Evolutionary conservation across 2,329 filamentous ascomycete species (phyloP), one percentile per base, ranked within the genome.

Genomic region (Acrocalymma vagum): DNA sequence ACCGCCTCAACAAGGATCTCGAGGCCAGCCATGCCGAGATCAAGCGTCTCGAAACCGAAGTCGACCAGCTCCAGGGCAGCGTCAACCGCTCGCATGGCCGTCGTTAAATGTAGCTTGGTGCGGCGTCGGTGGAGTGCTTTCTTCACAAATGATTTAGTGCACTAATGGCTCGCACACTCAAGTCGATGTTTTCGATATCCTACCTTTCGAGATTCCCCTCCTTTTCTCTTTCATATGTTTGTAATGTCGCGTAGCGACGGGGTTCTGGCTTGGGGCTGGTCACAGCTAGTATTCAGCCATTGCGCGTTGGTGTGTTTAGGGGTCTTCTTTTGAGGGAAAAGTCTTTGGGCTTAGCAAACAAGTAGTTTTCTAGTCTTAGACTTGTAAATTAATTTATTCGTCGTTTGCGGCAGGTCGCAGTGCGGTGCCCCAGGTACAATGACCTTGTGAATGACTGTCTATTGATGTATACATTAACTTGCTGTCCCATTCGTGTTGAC

Each of bases 1-100:
- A 99, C 75, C 90, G 94, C 63, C 85, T 99, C 78, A 99, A 99
- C 86, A 99, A 99, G 85, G 94, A 99, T 70, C 84, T 99, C 73
- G 94, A 99, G 80, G 88, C 90, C 75, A 97, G 93, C 59, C 95
- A 99, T 68, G 93, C 94, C 40, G 72, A 77, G 42, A 95, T 94
- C 82, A 94, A 94, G 82, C 84, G 88, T 72, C 81, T 95, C 62
- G 94, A 99, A 78, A 79, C 82, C 58, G 94, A 99, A 70, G 87
- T 99, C 67, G 94, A 99, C 76, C 78, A 84, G 60, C 89, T 97
- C 84, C 93, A 97, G 57, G 90, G 90, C 72, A 90, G 82, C 69
- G 84, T 90, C 67, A 88, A 90, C 69, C 88, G 92, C 78, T 95
- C 89, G 78, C 89, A 94, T 72, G 91, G 92, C 64, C 90, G 92